Conservation (phyloP, 2,329 filamentous ascomycete species). For the Phialophora expanda region DNA sequence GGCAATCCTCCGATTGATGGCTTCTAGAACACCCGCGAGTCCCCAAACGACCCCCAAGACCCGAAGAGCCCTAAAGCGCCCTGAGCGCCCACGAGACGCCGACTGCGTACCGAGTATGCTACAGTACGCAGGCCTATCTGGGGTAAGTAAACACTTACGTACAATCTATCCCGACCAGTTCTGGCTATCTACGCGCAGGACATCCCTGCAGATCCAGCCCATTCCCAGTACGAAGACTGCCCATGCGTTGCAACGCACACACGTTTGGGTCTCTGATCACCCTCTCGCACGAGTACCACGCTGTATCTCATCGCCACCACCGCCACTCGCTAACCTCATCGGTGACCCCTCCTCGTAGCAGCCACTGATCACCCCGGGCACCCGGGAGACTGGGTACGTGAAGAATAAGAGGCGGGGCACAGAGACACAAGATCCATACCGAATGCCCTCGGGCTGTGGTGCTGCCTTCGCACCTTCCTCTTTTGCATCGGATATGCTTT, state of each 20-base stretch:
- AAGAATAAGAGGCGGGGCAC: neutral
- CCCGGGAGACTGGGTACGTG: neutral
- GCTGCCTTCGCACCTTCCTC: neutral
- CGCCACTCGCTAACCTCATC: neutral
- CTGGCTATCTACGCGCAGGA: neutral
- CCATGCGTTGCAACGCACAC: neutral
- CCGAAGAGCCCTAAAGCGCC: neutral
- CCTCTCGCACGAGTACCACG: neutral
- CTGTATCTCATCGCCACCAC: neutral
- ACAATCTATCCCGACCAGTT: neutral
- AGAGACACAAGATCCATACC: neutral
- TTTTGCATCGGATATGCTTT: neutral
- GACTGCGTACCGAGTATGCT: neutral
- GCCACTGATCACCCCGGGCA: neutral
- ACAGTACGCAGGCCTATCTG: neutral
- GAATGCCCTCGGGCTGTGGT: neutral
- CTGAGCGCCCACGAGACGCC: no score
- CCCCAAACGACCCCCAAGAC: neutral
- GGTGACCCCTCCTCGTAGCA: no score
- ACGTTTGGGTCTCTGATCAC: neutral
- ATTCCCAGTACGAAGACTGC: neutral
- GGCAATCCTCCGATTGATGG: neutral
- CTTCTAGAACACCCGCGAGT: neutral
- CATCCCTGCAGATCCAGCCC: neutral
- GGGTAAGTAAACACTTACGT: neutral